phyloP scores from a whole-genome alignment of 202 grass and related monocot species.

The Cymbopogon flexuosus region DNA sequence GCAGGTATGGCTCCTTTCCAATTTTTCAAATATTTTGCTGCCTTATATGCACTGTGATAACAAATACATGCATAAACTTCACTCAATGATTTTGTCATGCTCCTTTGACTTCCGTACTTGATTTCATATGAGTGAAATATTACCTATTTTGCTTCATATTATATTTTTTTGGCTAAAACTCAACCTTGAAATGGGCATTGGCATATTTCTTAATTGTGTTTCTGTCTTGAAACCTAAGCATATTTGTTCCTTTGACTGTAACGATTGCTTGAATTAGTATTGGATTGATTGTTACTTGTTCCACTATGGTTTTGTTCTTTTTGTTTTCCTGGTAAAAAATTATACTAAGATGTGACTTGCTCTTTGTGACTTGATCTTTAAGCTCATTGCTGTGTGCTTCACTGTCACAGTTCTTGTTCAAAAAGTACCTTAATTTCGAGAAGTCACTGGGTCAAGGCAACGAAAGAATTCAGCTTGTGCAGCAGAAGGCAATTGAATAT shows the following conservation, averaged over 20 bases:
- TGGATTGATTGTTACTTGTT: neutral
- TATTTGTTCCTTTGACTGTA: neutral
- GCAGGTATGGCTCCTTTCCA: no score
- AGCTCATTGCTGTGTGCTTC: neutral
- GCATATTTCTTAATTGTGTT: neutral
- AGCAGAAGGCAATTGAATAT: conserved; percentile 72
- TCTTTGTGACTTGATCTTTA: neutral
- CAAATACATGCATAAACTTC: neutral
- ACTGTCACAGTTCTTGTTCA: conserved; percentile 71
- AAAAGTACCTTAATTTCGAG: conserved; percentile 81
- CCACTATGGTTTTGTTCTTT: neutral
- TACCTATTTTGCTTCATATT: neutral
- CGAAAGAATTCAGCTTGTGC: conserved; percentile 62
- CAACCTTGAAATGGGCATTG: neutral
- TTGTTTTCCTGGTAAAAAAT: neutral
- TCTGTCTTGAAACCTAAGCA: neutral
- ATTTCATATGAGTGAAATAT: neutral
- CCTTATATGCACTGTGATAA: no score
- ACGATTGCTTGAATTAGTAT: neutral
- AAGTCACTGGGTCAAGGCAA: conserved; percentile 42
- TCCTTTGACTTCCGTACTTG: neutral
- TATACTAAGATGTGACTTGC: neutral
- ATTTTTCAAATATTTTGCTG: no score
- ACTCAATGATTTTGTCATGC: neutral
- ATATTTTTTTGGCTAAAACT: neutral